These are phyloP conservation scores for Macrophomina phaseolina DNA, from an alignment of 2,329 filamentous ascomycete species.

Conservation along the genomic window DNA sequence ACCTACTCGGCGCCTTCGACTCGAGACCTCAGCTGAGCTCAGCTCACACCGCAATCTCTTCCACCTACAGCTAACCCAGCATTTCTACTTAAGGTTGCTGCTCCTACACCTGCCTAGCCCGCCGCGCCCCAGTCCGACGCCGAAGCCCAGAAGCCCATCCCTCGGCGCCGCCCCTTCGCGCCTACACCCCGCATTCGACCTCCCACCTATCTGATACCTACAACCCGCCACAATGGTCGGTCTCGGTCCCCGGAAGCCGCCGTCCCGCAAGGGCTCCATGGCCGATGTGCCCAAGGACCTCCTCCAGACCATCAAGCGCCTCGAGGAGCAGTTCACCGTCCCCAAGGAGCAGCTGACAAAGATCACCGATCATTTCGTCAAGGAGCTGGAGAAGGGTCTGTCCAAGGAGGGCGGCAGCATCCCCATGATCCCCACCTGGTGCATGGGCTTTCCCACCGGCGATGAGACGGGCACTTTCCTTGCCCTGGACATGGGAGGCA, in stretches of 20 bases:
- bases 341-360: slow-evolving; percentile 80
- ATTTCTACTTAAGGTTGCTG: neutral
- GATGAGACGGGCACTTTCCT: slow-evolving; percentile 86
- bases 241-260: slow-evolving; percentile 66
- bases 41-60: slow-evolving; percentile 18
- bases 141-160: neutral
- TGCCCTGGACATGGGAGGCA: slow-evolving; percentile 94
- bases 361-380: slow-evolving; percentile 87
- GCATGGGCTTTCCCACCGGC: slow-evolving; percentile 87
- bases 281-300: slow-evolving; percentile 88
- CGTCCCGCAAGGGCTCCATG: slow-evolving; percentile 84
- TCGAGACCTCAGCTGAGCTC: slow-evolving; percentile 25
- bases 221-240: slow-evolving; percentile 63
- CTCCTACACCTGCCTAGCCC: neutral
- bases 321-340: slow-evolving; percentile 86
- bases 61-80: neutral
- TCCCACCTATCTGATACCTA: neutral
- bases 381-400: slow-evolving; percentile 87
- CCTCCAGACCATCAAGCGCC: slow-evolving; percentile 76
- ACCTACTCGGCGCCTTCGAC: slow-evolving; percentile 19
- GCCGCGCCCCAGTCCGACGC: neutral
- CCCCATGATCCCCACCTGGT: slow-evolving; percentile 98
- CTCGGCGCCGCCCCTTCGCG: neutral
- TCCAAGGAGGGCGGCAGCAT: slow-evolving; percentile 90
- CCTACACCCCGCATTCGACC: slow-evolving; percentile 4